Evolutionary conservation across 306 rosid genomes (phyloP), one percentile per base, ranked within the genome.

Genomic region (Mucuna pruriens): DNA sequence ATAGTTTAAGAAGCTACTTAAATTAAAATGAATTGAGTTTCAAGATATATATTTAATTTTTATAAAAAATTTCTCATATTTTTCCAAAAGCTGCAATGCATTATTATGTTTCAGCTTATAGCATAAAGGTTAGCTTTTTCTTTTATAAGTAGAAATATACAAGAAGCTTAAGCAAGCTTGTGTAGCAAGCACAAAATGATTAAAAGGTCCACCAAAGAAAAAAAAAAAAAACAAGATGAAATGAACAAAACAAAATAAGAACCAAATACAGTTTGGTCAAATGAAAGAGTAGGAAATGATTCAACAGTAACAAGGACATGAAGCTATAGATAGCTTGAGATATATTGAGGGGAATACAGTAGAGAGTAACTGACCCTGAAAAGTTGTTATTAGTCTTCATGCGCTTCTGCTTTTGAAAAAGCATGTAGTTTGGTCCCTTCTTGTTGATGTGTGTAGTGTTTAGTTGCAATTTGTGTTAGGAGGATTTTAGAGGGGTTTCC

Each of bases 291-390:
- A 45, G 42, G 12, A 54, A 42, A 22, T n/a, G n/a, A 81, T 49
- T 39, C 13, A 74, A 67, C 22, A 44, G 16, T 22, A 15, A 36
- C n/a, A 15, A 7, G 12, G 49, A 34, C 7, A 39, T 4, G 23
- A 5, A 74, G n/a, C 12, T 75, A 17, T 49, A 67, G n/a, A 52
- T 16, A 20, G 31, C 1, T n/a, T 42, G 2, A 22, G 69, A 83
- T n/a, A n/a, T n/a, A n/a, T 33, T 25, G n/a, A 29, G 12, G 31
- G 29, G 63, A 70, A 71, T 23, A 9, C 2, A 51, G 49, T 75
- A 68, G 17, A 65, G 5, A 81, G 68, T 33, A 73, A 75, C 89
- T 64, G 29, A 86, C 94, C 88, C 85, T 46, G 75, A 46, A 71
- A 73, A 39, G 6, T 19, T 76, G 20, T 80, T 82, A 66, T 22